Evolutionary conservation across 768 basidiomycete genomes (phyloP).

Genomic region (Lepiota brunneoincarnata): DNA sequence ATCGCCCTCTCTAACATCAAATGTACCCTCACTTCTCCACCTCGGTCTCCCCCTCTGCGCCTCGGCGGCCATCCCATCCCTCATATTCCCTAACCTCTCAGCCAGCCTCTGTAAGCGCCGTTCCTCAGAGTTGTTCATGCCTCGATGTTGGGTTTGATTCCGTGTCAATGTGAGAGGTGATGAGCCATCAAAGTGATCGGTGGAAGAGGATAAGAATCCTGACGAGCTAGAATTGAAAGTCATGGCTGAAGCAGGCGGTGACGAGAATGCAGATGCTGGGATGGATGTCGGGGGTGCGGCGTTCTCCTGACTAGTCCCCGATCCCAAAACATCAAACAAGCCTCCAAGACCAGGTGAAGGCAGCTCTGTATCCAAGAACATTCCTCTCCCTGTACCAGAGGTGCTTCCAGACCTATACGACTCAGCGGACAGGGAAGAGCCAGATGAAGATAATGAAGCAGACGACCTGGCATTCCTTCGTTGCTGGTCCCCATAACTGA

Average conservation of each 20-base stretch:
- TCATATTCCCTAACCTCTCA: slow-evolving; percentile 4
- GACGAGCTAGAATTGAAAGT: slow-evolving; percentile 4
- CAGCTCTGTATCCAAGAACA: slow-evolving; percentile 10
- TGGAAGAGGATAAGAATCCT: slow-evolving; percentile 4
- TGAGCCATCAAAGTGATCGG: not conserved
- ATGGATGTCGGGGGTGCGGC: not conserved
- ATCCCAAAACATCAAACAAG: slow-evolving; percentile 2
- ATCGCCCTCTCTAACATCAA: not conserved
- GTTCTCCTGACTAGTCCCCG: not conserved
- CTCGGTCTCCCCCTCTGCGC: not conserved
- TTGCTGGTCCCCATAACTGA: not conserved
- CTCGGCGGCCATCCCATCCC: not conserved
- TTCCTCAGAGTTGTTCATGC: too few species aligned
- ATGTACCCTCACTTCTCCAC: not conserved
- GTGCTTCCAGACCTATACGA: slow-evolving; percentile 2
- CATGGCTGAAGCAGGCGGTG: not conserved
- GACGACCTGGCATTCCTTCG: slow-evolving; percentile 1
- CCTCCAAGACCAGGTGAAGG: slow-evolving; percentile 10
- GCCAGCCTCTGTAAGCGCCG: not conserved
- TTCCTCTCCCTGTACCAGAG: not conserved
- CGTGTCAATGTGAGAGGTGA: slow-evolving; percentile 1
- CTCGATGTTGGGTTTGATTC: not conserved
- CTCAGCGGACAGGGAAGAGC: slow-evolving; percentile 3
- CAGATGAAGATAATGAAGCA: slow-evolving; percentile 4
- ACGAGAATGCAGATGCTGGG: not conserved